phyloP scores from a whole-genome alignment of 2,329 filamentous ascomycete species.

The Nannizzia gypsea region DNA sequence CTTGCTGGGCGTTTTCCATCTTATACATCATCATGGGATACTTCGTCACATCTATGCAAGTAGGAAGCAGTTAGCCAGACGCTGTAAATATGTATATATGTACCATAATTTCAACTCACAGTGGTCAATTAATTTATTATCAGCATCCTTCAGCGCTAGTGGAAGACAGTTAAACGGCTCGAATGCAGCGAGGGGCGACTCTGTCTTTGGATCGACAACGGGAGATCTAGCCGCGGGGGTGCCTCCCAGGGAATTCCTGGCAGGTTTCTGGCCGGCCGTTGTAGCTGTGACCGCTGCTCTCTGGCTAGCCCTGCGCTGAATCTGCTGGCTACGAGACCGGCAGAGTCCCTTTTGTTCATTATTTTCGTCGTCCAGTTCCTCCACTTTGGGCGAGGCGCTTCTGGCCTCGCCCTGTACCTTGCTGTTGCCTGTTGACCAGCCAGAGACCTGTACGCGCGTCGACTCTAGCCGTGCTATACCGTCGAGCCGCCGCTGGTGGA shows the following conservation, averaged over 20 bases:
- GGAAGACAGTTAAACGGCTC: conserved; percentile 24
- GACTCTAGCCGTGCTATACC: conserved; percentile 24
- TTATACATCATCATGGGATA: conserved; percentile 29
- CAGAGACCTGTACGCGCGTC: conserved; percentile 19
- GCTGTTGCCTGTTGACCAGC: conserved; percentile 16
- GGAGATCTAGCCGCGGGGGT: background rate
- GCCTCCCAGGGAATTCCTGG: background rate
- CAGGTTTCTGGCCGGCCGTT: background rate
- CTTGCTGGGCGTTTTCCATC: conserved; percentile 18
- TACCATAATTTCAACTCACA: conserved; percentile 17
- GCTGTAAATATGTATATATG: background rate
- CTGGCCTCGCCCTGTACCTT: background rate
- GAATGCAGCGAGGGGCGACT: background rate
- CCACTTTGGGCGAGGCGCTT: conserved; percentile 8
- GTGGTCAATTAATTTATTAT: conserved; percentile 24
- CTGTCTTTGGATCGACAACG: background rate
- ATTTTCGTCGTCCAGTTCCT: conserved; percentile 11
- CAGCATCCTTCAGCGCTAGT: conserved; percentile 17
- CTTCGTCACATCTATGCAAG: conserved; percentile 20
- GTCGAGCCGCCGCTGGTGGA: conserved; percentile 24
- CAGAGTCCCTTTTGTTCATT: background rate
- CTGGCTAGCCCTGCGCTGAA: background rate
- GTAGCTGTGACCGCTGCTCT: background rate
- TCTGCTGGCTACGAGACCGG: background rate
- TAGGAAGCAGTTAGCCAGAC: background rate